Conservation (phyloP, 371 early-diverging fungal genomes). For the Rhizopus delemar region DNA sequence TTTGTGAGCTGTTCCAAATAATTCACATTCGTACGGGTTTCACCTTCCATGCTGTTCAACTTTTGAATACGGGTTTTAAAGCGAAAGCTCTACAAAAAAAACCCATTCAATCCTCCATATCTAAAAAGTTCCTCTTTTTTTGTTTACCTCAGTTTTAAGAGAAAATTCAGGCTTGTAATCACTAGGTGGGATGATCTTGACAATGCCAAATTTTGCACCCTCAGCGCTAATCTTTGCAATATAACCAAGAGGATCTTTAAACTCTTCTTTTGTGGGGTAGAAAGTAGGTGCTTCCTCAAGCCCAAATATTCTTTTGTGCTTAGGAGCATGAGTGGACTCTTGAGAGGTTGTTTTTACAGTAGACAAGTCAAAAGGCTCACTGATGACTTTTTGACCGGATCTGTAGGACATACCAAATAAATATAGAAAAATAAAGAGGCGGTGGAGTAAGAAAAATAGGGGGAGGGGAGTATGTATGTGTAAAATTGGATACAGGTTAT, state of each 20-base stretch:
- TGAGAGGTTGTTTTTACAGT: constrained; percentile 12
- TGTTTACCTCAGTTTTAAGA: constrained; percentile 78
- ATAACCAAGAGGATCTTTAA: constrained; percentile 80
- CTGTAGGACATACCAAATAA: neutral
- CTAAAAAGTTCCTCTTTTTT: neutral
- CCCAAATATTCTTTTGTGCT: constrained; percentile 54
- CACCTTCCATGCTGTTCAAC: constrained; percentile 90
- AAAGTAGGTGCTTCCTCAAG: constrained; percentile 78
- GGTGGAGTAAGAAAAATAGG: neutral
- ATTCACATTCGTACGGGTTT: constrained; percentile 83
- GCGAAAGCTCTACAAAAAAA: constrained; percentile 71
- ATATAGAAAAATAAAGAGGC: neutral
- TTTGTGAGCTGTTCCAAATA: constrained; percentile 89
- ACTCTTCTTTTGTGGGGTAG: constrained; percentile 84
- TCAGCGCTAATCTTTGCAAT: constrained; percentile 79
- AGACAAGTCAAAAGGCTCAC: constrained; percentile 17
- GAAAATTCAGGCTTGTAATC: constrained; percentile 84
- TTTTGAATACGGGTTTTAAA: constrained; percentile 89
- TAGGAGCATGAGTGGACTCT: constrained; percentile 1
- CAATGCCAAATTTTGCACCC: constrained; percentile 84
- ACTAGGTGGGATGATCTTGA: constrained; percentile 91
- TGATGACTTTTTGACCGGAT: neutral
- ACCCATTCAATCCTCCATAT: neutral
- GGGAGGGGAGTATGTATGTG: neutral
- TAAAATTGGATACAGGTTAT: too few relatives aligned